Percentiles rank a stretch among this genome's conserved stretches.
These are phyloP conservation scores for Biscutella laevigata DNA, from an alignment of 441 rosid genomes.

Conservation along the genomic window DNA sequence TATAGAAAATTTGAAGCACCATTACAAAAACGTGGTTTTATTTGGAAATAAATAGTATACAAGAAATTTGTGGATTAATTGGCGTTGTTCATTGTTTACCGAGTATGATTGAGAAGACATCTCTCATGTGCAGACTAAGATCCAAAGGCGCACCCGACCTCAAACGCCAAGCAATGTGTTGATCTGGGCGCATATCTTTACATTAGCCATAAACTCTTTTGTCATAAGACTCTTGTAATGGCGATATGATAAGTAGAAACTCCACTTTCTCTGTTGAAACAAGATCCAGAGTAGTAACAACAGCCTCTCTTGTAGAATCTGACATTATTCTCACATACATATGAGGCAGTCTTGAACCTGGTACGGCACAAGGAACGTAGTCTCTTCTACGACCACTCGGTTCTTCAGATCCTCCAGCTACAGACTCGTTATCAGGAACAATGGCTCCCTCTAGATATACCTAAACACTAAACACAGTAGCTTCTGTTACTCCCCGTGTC, in stretches of 20 bases:
- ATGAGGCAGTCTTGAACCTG: constrained; percentile 90
- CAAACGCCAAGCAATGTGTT: constrained; percentile 75
- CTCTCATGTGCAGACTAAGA: constrained; percentile 40
- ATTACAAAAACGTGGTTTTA: background rate
- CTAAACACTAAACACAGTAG: constrained; percentile 27
- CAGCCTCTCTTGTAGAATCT: constrained; percentile 34
- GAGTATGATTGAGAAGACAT: constrained; percentile 43
- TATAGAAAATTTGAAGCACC: constrained; percentile 18
- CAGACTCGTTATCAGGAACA: constrained; percentile 39
- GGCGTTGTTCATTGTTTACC: constrained; percentile 21
- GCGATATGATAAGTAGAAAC: constrained; percentile 75
- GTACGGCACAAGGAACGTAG: constrained; percentile 68
- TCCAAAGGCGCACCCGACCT: constrained; percentile 36
- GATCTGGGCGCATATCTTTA: constrained; percentile 53
- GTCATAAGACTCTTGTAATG: constrained; percentile 46
- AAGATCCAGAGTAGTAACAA: constrained; percentile 64
- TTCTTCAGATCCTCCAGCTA: constrained; percentile 19
- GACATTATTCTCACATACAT: constrained; percentile 48
- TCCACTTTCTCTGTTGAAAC: constrained; percentile 54
- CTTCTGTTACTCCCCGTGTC: constrained; percentile 1
- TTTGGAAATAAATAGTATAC: constrained; percentile 17
- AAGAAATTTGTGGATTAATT: constrained; percentile 4
- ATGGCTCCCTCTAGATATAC: constrained; percentile 80
- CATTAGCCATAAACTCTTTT: constrained; percentile 35
- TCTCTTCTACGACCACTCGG: constrained; percentile 79